These are phyloP conservation scores for Ogataea chonburiensis DNA, from an alignment of 805 yeast genomes.

Conservation along the genomic window DNA sequence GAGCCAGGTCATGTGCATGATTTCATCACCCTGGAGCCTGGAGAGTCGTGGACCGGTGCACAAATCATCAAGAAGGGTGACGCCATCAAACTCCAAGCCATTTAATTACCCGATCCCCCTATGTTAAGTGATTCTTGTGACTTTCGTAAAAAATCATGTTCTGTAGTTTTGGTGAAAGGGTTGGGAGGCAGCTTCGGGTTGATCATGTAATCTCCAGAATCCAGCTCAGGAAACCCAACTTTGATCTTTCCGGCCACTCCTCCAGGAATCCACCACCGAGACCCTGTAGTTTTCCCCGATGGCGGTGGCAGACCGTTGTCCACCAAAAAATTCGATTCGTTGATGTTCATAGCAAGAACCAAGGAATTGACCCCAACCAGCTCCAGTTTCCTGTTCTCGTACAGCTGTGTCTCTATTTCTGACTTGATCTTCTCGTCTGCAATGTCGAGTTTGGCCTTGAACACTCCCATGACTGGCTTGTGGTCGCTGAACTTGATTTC, in stretches of 20 bases:
- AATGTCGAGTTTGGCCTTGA: constrained; percentile 59
- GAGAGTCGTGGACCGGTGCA: constrained; percentile 70
- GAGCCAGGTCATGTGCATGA: constrained; percentile 90
- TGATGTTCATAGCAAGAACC: constrained; percentile 27
- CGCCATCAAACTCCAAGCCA: constrained; percentile 58
- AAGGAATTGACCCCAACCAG: constrained; percentile 38
- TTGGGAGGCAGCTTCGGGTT: constrained; percentile 72
- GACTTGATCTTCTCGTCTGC: constrained; percentile 58
- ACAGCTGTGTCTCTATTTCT: constrained; percentile 51
- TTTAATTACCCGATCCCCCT: constrained; percentile 24
- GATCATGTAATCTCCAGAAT: constrained; percentile 44
- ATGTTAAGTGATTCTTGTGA: constrained; percentile 8
- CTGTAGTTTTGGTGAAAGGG: constrained; percentile 60
- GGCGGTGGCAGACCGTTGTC: constrained; percentile 76
- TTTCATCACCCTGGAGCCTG: constrained; percentile 63
- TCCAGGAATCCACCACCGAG: constrained; percentile 92
- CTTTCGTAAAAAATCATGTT: constrained; percentile 49
- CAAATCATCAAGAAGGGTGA: constrained; percentile 62
- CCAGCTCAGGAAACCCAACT: constrained; percentile 51
- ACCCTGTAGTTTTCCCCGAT: constrained; percentile 58
- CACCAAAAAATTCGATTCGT: constrained; percentile 18
- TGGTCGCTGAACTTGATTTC: constrained; percentile 78
- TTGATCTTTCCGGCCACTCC: constrained; percentile 53
- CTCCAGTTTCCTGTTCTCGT: constrained; percentile 47
- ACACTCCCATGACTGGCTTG: constrained; percentile 80